Evolutionary conservation across 495 filamentous ascomycete species (phyloP).

Genomic region (Hypoxylon cercidicola): DNA sequence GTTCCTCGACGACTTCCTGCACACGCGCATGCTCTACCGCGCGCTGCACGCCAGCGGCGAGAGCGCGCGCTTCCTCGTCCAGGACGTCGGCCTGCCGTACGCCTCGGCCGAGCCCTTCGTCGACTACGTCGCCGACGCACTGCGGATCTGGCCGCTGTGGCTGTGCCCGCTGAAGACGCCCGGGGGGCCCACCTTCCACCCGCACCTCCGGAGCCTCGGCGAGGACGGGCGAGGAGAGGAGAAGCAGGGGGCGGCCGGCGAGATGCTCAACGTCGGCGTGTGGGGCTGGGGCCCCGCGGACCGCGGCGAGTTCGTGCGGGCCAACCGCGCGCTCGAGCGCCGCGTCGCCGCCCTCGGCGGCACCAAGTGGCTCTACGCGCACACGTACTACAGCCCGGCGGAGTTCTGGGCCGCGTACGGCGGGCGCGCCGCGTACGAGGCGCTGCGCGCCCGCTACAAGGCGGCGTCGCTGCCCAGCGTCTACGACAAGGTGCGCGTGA

Average conservation of each 20-base stretch:
- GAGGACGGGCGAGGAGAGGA: conserved; percentile 4
- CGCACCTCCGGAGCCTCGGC: conserved; percentile 38
- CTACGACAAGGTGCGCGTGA: conserved; percentile 65
- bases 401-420: conserved; percentile 69
- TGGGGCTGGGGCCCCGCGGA: conserved; percentile 63
- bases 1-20: conserved; percentile 71
- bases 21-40: conserved; percentile 72
- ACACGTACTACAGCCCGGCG: conserved; percentile 65
- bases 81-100: conserved; percentile 67
- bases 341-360: conserved; percentile 73
- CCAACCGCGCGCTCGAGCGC: conserved; percentile 72
- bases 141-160: conserved; percentile 69
- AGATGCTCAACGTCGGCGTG: conserved; percentile 66
- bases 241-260: conserved; percentile 21
- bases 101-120: conserved; percentile 61
- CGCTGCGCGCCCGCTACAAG: conserved; percentile 60
- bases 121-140: conserved; percentile 59
- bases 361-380: conserved; percentile 70
- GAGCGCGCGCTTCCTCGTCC: conserved; percentile 63
- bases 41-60: conserved; percentile 67
- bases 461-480: conserved; percentile 64
- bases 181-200: conserved; percentile 58
- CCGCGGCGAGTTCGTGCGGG: conserved; percentile 56
- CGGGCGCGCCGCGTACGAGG: conserved; percentile 61
- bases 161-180: conserved; percentile 64